These are phyloP conservation scores for Austroboletus festivus DNA, from an alignment of 768 basidiomycete genomes.

Conservation along the genomic window DNA sequence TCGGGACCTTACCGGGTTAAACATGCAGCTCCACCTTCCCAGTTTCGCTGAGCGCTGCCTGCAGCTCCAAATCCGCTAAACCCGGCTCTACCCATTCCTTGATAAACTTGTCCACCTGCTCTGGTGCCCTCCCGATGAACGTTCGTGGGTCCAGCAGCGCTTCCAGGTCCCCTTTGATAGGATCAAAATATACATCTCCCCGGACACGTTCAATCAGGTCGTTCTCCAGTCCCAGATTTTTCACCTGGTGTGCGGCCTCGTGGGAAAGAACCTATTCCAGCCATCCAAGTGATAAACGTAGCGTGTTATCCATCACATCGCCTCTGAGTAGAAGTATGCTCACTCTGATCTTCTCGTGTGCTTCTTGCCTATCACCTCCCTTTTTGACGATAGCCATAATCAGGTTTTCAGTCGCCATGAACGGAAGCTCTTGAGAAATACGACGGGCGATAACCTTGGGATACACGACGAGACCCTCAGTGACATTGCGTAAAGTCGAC, in stretches of 20 bases:
- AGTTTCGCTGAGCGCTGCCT: conserved; percentile 48
- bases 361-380: conserved; percentile 93
- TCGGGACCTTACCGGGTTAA: conserved; percentile 17
- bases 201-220: conserved; percentile 90
- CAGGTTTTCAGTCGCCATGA: conserved; percentile 99
- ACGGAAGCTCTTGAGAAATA: conserved; percentile 92
- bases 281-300: conserved; percentile 4
- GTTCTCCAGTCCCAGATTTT: conserved; percentile 91
- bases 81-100: conserved; percentile 87
- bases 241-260: conserved; percentile 91
- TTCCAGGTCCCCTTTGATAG: conserved; percentile 79
- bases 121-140: conserved; percentile 91
- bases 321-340: conserved; percentile 20
- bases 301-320: conserved; percentile 17
- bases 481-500: conserved; percentile 93
- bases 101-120: conserved; percentile 90
- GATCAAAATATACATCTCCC: conserved; percentile 81
- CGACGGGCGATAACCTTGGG: conserved; percentile 92
- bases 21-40: conserved; percentile 67
- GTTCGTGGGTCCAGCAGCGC: conserved; percentile 77
- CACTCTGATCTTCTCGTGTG: conserved; percentile 92
- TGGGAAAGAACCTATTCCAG: conserved; percentile 79
- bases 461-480: conserved; percentile 98
- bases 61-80: conserved; percentile 54
- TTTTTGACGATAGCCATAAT: conserved; percentile 98